phyloP scores from a whole-genome alignment of 129 eudicot species.

The Saposhnikovia divaricata region DNA sequence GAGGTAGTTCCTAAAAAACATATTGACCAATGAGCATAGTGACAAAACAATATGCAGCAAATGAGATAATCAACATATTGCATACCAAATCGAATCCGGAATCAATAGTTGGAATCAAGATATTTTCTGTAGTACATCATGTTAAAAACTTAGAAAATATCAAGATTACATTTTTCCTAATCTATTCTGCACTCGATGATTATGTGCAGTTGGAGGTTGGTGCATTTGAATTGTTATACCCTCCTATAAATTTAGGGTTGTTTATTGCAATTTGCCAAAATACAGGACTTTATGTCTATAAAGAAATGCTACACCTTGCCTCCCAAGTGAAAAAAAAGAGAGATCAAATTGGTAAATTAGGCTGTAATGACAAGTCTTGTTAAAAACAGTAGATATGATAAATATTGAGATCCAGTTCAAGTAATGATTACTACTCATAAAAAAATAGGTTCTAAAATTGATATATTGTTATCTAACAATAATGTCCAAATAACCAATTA shows the following conservation, averaged over 20 bases:
- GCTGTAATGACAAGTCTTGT: no score
- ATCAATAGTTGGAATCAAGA: background rate
- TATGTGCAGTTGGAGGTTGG: background rate
- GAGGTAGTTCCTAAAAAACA: constrained; percentile 41
- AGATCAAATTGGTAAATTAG: no score
- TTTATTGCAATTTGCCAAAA: no score
- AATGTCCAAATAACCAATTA: background rate
- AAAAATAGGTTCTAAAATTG: background rate
- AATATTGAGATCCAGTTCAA: no score
- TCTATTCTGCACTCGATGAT: background rate
- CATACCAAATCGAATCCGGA: background rate
- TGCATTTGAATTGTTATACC: background rate
- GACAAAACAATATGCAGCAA: background rate
- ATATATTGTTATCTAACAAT: background rate
- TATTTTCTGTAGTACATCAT: background rate
- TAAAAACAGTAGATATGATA: no score
- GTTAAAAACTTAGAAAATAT: background rate
- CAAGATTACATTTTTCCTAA: background rate
- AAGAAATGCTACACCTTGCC: no score
- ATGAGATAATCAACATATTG: background rate
- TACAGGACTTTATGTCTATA: no score
- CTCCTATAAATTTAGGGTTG: background rate
- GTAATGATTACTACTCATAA: no score
- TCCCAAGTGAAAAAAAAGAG: no score
- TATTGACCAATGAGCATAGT: background rate